Evolutionary conservation across 768 basidiomycete genomes (phyloP), one percentile per base, ranked within the genome.

Genomic region (Phanerodontia chrysosporium): DNA sequence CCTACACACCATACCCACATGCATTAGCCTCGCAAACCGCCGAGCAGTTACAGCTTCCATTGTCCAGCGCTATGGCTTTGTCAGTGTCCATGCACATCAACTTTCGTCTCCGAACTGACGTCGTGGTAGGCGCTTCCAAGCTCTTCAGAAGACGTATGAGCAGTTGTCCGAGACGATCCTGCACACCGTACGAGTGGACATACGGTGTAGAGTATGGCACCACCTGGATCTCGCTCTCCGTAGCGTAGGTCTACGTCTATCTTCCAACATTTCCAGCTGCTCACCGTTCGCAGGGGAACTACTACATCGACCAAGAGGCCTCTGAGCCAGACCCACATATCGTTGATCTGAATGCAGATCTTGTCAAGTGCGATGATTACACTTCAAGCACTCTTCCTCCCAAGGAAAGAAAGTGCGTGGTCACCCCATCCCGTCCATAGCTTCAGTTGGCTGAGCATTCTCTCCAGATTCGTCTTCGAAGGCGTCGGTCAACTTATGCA

Each of bases 261-360:
- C 2, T 45, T 12, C 30, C 24, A 22, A 28, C 16, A 4, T 9
- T n/a, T 49, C 22, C 12, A 35, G 21, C 8, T 14, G 30, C 49
- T 30, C 18, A 42, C 18, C 32, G 21, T 46, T 42, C 65, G 4
- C 64, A 97, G 94, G 93, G 94, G 35, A 89, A 91, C 61, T 96
- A 96, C 69, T 78, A 80, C 49, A 78, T 92, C 25, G 87, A 90
- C 27, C 83, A 85, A 61, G 95, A 95, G 71, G 87, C 88, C 4
- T 80, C 83, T n/a, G 95, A 96, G 66, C 96, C 95, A 0, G 96
- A 98, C 70, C 85, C 92, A 9, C 86, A 93, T 67, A 80, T 97
- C 51, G 78, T 89, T 29, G 93, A 96, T 69, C 78, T 98, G 52
- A 97, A 95, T 65, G 77, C 77, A 10, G 90, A 95, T 63, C 74